These are phyloP conservation scores for Agarophyton chilense DNA, from an alignment of 23 red algal species.

Conservation along the genomic window DNA sequence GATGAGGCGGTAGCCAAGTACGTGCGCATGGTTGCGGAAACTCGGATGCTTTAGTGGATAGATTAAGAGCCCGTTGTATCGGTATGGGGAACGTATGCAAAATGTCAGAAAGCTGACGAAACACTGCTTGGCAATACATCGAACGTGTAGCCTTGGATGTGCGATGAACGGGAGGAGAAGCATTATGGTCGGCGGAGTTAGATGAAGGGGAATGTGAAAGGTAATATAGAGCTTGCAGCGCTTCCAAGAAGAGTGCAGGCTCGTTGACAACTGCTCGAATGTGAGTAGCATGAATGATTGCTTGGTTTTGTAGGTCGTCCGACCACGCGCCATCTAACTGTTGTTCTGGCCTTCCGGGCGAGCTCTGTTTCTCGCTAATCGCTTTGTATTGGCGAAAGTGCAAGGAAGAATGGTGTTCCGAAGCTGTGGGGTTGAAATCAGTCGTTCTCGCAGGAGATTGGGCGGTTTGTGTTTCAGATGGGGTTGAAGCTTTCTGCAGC, in stretches of 20 bases:
- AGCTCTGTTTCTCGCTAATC: background rate
- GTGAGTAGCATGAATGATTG: background rate
- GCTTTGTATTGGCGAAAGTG: background rate
- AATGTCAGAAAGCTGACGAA: background rate
- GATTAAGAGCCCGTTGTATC: conserved; percentile 27
- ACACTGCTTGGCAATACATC: background rate
- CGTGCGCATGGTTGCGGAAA: background rate
- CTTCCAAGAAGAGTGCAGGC: background rate
- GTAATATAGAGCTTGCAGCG: background rate
- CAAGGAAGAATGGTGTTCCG: too few relatives aligned
- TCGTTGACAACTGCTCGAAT: background rate
- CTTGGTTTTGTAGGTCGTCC: background rate
- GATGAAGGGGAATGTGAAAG: background rate
- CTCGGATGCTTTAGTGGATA: background rate
- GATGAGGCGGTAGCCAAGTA: background rate
- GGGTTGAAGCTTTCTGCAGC: too few relatives aligned
- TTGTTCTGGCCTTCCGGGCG: background rate
- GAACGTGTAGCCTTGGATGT: background rate
- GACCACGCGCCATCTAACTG: background rate
- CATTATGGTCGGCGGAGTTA: too few relatives aligned
- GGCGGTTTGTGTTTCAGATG: too few relatives aligned
- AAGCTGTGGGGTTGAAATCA: too few relatives aligned
- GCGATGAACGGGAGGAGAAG: background rate
- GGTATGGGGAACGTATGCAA: background rate
- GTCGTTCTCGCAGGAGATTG: too few relatives aligned